Evolutionary conservation across 768 basidiomycete genomes (phyloP).

Genomic region (Mycena vulgaris): DNA sequence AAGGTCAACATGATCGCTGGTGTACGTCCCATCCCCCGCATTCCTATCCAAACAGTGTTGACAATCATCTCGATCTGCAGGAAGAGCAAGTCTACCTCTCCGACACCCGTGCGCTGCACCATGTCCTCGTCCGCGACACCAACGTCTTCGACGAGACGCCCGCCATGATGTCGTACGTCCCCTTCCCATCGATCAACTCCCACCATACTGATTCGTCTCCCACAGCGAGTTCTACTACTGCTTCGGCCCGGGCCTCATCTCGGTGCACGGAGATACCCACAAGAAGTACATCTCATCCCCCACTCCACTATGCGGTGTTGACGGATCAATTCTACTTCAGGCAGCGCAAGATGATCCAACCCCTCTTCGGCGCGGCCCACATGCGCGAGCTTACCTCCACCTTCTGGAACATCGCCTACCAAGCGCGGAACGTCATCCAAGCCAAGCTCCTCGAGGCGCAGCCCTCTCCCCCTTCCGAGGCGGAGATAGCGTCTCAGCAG

Average conservation of each 20-base stretch:
- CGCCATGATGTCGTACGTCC: slow-evolving; percentile 21
- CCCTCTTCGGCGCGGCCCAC: slow-evolving; percentile 18
- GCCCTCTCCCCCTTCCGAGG: too few relatives aligned
- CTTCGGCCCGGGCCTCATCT: slow-evolving; percentile 20
- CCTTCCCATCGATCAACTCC: slow-evolving; percentile 3
- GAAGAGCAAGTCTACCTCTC: slow-evolving; percentile 21
- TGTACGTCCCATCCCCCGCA: neutral
- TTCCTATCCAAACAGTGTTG: neutral
- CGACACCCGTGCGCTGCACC: slow-evolving; percentile 17
- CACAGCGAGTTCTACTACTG: slow-evolving; percentile 21
- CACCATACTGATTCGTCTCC: neutral
- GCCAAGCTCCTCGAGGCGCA: slow-evolving; percentile 4
- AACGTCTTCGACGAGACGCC: slow-evolving; percentile 23
- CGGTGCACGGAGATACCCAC: slow-evolving; percentile 14
- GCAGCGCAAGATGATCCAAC: slow-evolving; percentile 27
- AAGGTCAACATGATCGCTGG: slow-evolving; percentile 18
- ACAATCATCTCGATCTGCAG: neutral
- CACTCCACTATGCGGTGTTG: neutral
- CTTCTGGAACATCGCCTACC: slow-evolving; percentile 13
- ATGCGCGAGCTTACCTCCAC: slow-evolving; percentile 22
- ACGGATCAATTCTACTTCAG: slow-evolving; percentile 13
- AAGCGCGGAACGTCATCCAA: slow-evolving; percentile 2
- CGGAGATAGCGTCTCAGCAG: slow-evolving; percentile 8
- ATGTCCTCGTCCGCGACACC: slow-evolving; percentile 22
- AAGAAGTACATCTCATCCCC: slow-evolving; percentile 17